Percentiles rank a stretch among this genome's conserved stretches.
Evolutionary conservation across 2,329 filamentous ascomycete species (phyloP).

Genomic region (Thelonectria discophora): DNA sequence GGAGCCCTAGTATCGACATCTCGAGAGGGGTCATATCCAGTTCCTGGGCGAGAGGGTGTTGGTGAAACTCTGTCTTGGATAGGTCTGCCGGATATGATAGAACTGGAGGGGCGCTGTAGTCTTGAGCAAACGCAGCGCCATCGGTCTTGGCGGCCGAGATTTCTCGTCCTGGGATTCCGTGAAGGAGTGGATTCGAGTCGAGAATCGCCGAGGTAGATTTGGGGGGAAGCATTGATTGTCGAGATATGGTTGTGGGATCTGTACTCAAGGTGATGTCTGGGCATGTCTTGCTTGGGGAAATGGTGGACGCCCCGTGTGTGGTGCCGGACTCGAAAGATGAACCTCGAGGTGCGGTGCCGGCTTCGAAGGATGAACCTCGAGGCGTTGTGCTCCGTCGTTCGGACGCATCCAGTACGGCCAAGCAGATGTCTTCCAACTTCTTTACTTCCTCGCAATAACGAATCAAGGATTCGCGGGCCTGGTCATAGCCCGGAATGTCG

Average conservation of each 20-base stretch:
- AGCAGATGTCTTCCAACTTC: conserved; percentile 46
- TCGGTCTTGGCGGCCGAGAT: conserved; percentile 51
- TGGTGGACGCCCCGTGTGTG: conserved; percentile 15
- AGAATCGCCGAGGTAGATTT: conserved; percentile 15
- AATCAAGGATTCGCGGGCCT: conserved; percentile 42
- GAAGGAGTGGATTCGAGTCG: conserved; percentile 54
- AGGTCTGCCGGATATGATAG: conserved; percentile 47
- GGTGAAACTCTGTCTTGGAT: conserved; percentile 46
- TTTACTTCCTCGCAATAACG: conserved; percentile 47
- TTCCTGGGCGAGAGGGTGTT: conserved; percentile 49
- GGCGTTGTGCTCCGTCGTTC: conserved; percentile 20
- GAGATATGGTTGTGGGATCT: conserved; percentile 17
- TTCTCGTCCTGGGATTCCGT: conserved; percentile 51
- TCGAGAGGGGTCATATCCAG: conserved; percentile 42
- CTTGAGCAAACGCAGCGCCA: conserved; percentile 46
- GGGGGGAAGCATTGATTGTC: conserved; percentile 1
- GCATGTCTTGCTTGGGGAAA: conserved; percentile 14
- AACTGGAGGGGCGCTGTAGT: conserved; percentile 43
- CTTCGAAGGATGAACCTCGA: conserved; percentile 15
- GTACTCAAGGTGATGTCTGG: conserved; percentile 21
- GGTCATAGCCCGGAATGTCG: conserved; percentile 43
- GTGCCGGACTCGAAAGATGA: conserved; percentile 23
- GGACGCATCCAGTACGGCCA: conserved; percentile 36
- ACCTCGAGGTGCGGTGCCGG: conserved; percentile 19
- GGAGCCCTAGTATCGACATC: conserved; percentile 46